These are phyloP conservation scores for Chrysoporthe puriensis DNA, from an alignment of 2,329 filamentous ascomycete genomes.

Conservation along the genomic window DNA sequence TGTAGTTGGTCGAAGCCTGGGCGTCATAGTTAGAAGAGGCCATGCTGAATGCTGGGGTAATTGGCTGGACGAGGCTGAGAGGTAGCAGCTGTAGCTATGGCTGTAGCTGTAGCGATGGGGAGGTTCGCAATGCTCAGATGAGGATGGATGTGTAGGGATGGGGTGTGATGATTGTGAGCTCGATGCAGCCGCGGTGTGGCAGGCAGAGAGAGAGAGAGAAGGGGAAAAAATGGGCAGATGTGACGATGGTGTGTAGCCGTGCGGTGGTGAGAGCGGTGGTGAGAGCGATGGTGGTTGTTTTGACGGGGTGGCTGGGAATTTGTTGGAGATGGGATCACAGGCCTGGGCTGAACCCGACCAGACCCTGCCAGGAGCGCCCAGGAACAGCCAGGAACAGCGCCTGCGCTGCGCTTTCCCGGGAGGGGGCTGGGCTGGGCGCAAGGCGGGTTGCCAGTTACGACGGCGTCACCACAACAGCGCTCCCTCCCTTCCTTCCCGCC, in stretches of 20 bases:
- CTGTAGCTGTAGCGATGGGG: background rate
- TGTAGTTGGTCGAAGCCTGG: slow-evolving; percentile 94
- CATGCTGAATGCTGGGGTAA: slow-evolving; percentile 39
- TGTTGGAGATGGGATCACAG: slow-evolving; percentile 27
- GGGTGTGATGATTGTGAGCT: background rate
- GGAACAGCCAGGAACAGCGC: slow-evolving; percentile 1
- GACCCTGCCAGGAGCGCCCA: background rate
- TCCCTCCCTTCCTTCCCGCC: background rate
- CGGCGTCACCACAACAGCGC: slow-evolving; percentile 11
- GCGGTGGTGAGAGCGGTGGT: background rate
- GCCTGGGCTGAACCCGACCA: background rate
- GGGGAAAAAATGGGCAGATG: background rate
- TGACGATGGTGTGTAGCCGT: too few relatives aligned
- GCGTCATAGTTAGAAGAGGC: slow-evolving; percentile 57
- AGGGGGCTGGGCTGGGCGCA: background rate
- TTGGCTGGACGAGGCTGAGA: too few relatives aligned
- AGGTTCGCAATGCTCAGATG: background rate
- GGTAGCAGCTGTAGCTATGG: too few relatives aligned
- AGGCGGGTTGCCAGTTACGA: slow-evolving; percentile 11
- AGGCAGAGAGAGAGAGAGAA: background rate
- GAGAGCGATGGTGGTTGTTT: background rate
- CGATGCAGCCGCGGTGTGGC: slow-evolving; percentile 9
- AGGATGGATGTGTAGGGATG: background rate
- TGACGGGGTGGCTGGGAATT: slow-evolving; percentile 21
- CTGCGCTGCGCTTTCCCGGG: slow-evolving; percentile 6